Percentiles rank a stretch among this genome's conserved stretches.
These are phyloP conservation scores for Paramecium tetraurelia DNA, from an alignment of 73 alveolate genomes.

Conservation along the genomic window DNA sequence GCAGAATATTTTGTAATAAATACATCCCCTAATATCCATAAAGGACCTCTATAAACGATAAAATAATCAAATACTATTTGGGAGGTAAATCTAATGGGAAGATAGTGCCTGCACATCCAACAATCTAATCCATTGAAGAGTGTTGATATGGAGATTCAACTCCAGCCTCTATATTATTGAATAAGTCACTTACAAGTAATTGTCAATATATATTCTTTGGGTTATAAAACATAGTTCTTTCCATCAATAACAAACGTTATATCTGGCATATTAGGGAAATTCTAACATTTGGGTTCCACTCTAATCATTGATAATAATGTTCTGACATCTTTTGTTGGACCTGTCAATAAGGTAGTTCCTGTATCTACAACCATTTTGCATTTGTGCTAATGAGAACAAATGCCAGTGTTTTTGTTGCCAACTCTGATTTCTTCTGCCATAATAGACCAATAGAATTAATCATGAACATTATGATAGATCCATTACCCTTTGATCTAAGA, in stretches of 20 bases:
- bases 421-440: constrained; percentile 57
- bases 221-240: constrained; percentile 26
- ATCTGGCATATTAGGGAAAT: constrained; percentile 31
- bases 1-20: constrained; percentile 74
- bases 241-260: constrained; percentile 66
- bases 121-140: constrained; percentile 9
- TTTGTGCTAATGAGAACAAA: constrained; percentile 26
- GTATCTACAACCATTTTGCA: constrained; percentile 63
- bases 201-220: constrained; percentile 62
- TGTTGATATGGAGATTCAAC: constrained; percentile 44
- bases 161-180: neutral
- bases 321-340: constrained; percentile 57
- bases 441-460: constrained; percentile 66
- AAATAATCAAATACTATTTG: neutral
- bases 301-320: constrained; percentile 42
- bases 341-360: constrained; percentile 66
- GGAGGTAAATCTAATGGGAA: constrained; percentile 18
- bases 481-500: constrained; percentile 47
- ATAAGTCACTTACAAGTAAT: neutral
- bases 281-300: constrained; percentile 38
- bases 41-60: constrained; percentile 32
- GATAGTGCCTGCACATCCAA: constrained; percentile 32
- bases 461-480: constrained; percentile 51
- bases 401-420: constrained; percentile 38
- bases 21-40: constrained; percentile 71